Base-by-base conservation (phyloP, 352 stramenopile species). In the Thraustotheca clavata region DNA sequence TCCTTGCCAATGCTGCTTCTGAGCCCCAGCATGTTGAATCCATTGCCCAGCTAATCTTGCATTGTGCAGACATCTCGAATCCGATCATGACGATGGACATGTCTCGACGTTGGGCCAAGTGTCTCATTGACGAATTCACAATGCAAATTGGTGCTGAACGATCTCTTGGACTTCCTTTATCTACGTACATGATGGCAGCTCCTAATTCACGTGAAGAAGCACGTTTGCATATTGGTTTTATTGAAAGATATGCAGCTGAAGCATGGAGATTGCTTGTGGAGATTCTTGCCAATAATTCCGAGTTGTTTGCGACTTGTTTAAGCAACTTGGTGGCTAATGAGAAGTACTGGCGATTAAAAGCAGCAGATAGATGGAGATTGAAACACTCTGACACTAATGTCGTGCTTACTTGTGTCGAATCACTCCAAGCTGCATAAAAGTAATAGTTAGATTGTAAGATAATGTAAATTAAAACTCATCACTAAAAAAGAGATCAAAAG, bases 41-140 rank as follows among this genome's bases (percentile, higher is more conserved):
- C 4, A 27, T 35, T 32, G 57, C 57, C 12, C 41, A 65, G 24
- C 46, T 65, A 26, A 65, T 65, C 20, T 22, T 65, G 36, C 57
- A 65, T 33, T 65, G 57, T 27, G 57, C 57, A 14, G 57, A 65
- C 35, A 65, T 65, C n/a, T 65, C 57, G 5, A 65, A 65, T 46
- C 38, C 57, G 27, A 65, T 43, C 38, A 65, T 54, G 39, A 47
- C 35, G 9, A 43, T 33, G 14, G 57, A 65, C 36, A 24, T 65
- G 20, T 43, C 57, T 4, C 46, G 47, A 24, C 47, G 57, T 40
- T 65, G 57, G 57, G 38, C 57, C 6, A 43, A 52, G 16, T 20
- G 12, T 22, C 35, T 65, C 41, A 33, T 54, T 29, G 35, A 43
- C 41, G 57, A 65, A 35, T 65, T 65, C 34, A 24, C 35, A 16